Evolutionary conservation across 1,284 basidiomycete species (phyloP), one percentile per base, ranked within the genome.

Genomic region (Rhodotorula sp.): DNA sequence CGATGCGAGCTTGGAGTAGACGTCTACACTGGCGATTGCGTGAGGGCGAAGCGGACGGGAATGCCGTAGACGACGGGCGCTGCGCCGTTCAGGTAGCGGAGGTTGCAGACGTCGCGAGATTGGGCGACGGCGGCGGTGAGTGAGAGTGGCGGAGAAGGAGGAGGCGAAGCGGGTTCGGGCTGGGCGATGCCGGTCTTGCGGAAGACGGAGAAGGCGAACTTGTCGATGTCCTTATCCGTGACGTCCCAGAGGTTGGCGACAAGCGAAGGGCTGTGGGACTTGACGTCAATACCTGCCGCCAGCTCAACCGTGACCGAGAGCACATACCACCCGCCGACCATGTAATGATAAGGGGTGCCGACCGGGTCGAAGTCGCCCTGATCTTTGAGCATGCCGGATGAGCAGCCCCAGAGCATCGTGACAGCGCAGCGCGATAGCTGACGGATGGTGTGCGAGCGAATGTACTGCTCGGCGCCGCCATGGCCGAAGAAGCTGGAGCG

Each of bases 401-500:
- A 99, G 83, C 95, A 99, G 0, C 96, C 95, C 95, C 94, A 99
- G 13, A 99, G 86, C 93, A 99, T 96, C 0, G 92, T 89, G 16
- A 89, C 89, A 2, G 95, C 94, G 78, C 95, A 99, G 26, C 85
- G 84, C 6, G 85, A 84, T 30, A 99, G 84, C 71, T 89, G 85
- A 26, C 91, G 85, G 64, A 98, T 86, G 75, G 90, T 90, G 78
- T 90, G 88, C 2, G 91, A 90, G 8, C 91, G 88, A 18, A 93
- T 85, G 77, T 95, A 99, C 78, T 97, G 93, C 79, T 98, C 94
- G 2, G 87, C 95, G 16, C 95, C 94, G 2, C 93, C 92, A 78
- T 99, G 95, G 15, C 95, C 95, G 78, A 98, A 97, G 81, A 98
- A 99, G 30, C 92, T 94, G 76, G 9, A 52, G 64, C 28, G 22